These are phyloP conservation scores for Buddleja alternifolia DNA, from an alignment of 257 asterid genomes.

Conservation along the genomic window DNA sequence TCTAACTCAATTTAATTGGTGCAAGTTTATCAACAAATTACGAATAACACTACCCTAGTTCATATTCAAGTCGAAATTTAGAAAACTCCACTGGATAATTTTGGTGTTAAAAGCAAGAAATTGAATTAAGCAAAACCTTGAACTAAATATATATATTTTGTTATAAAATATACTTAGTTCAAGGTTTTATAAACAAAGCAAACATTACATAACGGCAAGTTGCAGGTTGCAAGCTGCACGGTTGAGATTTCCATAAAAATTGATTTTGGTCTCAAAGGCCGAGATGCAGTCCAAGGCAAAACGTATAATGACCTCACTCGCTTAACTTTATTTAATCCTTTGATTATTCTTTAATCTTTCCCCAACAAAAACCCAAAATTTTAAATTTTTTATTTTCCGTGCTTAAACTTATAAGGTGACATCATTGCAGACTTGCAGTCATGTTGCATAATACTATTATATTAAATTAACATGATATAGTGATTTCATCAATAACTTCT, in stretches of 20 bases:
- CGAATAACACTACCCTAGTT: too few species aligned
- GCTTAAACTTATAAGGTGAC: conserved; percentile 31
- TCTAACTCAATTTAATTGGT: too few species aligned
- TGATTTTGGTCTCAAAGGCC: conserved; percentile 27
- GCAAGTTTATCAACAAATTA: too few species aligned
- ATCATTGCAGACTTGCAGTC: conserved; percentile 49
- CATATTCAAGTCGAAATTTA: too few species aligned
- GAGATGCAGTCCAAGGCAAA: conserved; percentile 29
- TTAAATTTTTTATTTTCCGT: background rate
- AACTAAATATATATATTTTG: too few species aligned
- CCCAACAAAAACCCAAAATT: background rate
- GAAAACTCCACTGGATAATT: too few species aligned
- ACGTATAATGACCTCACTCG: conserved; percentile 28
- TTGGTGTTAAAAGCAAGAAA: too few species aligned
- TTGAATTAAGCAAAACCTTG: too few species aligned
- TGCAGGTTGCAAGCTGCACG: conserved; percentile 40
- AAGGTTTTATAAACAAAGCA: too few species aligned
- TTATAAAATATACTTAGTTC: too few species aligned
- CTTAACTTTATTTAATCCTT: background rate
- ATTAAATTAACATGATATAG: too few species aligned
- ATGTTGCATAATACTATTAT: conserved; percentile 32
- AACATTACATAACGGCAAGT: conserved; percentile 11
- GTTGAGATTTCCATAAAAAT: conserved; percentile 33
- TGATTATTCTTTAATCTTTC: background rate
- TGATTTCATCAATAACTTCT: too few species aligned